Evolutionary conservation across 2,329 filamentous ascomycete genomes (phyloP).

Genomic region (Hypomyces rosellus): DNA sequence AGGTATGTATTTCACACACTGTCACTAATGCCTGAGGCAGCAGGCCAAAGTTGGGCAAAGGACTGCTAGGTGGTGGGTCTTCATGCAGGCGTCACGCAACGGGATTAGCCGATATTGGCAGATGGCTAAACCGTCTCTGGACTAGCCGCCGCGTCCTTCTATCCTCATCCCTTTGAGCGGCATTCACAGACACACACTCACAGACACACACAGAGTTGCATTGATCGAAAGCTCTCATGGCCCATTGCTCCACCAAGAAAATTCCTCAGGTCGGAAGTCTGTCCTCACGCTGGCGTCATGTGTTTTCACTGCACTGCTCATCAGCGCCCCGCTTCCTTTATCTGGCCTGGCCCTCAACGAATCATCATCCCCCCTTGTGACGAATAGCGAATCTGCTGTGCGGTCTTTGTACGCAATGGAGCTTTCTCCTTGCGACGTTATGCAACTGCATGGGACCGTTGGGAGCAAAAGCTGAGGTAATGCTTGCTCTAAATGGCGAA

Average conservation of each 20-base stretch:
- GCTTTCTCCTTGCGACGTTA: neutral
- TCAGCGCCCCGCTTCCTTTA: conserved; percentile 2
- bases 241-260: neutral
- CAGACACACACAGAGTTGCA: conserved; percentile 1
- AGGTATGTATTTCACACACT: too few relatives aligned
- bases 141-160: conserved; percentile 6
- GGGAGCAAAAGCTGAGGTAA: too few relatives aligned
- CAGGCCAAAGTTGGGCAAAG: neutral
- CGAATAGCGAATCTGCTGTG: neutral
- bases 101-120: conserved; percentile 3
- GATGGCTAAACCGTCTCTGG: neutral
- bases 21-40: conserved; percentile 7
- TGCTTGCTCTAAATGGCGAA: too few relatives aligned
- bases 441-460: neutral
- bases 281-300: conserved; percentile 8
- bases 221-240: conserved; percentile 1
- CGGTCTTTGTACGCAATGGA: neutral
- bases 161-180: neutral
- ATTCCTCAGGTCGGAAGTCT: conserved; percentile 4
- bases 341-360: neutral
- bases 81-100: conserved; percentile 1
- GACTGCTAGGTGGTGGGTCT: neutral
- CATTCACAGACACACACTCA: neutral
- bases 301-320: conserved; percentile 1
- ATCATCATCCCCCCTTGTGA: neutral